Conservation (phyloP, 225 moss, liverwort and hornwort genomes). For the Straminergon stramineum region DNA sequence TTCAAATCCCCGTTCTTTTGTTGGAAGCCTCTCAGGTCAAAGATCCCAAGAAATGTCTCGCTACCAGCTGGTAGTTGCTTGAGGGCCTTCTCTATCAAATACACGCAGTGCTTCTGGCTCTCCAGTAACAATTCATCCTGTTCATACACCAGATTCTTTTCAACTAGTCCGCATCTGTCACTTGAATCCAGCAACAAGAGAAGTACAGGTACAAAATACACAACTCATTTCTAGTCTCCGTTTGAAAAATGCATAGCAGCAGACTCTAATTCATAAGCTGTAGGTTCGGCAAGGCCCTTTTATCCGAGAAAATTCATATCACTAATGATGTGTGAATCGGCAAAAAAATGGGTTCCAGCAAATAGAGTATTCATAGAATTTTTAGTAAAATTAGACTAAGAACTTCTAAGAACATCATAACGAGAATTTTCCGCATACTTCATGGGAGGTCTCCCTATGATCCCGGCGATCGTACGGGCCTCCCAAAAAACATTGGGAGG, state of each 20-base stretch:
- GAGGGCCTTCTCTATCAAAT: constrained; percentile 56
- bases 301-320: neutral
- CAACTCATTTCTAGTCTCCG: neutral
- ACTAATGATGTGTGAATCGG: neutral
- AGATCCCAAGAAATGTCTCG: constrained; percentile 62
- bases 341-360: neutral
- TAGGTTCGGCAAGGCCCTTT: neutral
- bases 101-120: constrained; percentile 56
- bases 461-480: too few relatives aligned
- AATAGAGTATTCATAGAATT: neutral
- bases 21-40: constrained; percentile 57
- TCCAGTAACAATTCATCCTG: constrained; percentile 47
- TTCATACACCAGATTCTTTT: neutral
- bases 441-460: neutral
- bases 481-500: neutral
- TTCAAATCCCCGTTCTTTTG: constrained; percentile 57
- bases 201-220: neutral
- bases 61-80: constrained; percentile 40
- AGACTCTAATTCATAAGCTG: neutral
- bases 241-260: neutral
- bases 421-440: neutral
- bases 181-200: neutral
- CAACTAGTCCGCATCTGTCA: neutral
- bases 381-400: neutral
- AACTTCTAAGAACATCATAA: neutral